Conservation (phyloP, 2,329 filamentous ascomycete species). For the Sclerotinia spermophila region DNA sequence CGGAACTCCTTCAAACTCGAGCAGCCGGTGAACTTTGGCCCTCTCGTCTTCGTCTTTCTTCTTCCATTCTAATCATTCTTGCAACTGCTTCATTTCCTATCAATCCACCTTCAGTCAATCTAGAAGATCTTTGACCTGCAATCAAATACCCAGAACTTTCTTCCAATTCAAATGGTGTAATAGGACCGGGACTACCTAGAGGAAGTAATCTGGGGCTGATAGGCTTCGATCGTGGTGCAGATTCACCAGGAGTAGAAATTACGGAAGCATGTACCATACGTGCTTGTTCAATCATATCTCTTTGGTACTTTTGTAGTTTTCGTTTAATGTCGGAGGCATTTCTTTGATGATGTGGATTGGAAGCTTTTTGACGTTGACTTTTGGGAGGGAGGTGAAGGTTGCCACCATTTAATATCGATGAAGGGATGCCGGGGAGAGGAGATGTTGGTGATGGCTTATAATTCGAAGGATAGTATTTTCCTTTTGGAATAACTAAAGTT, state of each 20-base stretch:
- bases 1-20: slow-evolving; percentile 2
- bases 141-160: slow-evolving; percentile 35
- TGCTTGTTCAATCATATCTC: slow-evolving; percentile 59
- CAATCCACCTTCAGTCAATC: slow-evolving; percentile 7
- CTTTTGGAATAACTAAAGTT: slow-evolving; percentile 46
- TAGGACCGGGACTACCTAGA: slow-evolving; percentile 55
- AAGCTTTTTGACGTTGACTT: slow-evolving; percentile 28
- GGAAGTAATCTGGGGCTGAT: slow-evolving; percentile 49
- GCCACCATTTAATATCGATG: slow-evolving; percentile 27
- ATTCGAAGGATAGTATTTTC: slow-evolving; percentile 62
- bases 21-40: slow-evolving; percentile 15
- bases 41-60: slow-evolving; percentile 17
- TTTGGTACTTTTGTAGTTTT: slow-evolving; percentile 55
- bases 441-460: slow-evolving; percentile 43
- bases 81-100: slow-evolving; percentile 16
- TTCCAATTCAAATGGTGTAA: slow-evolving; percentile 58
- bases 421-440: slow-evolving; percentile 25
- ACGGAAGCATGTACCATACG: slow-evolving; percentile 40
- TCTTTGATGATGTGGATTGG: slow-evolving; percentile 40
- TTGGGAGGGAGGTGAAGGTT: slow-evolving; percentile 31
- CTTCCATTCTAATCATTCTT: slow-evolving; percentile 14
- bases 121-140: slow-evolving; percentile 23
- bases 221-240: slow-evolving; percentile 41
- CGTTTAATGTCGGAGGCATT: slow-evolving; percentile 48
- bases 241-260: slow-evolving; percentile 34